Percentiles rank a stretch among this genome's conserved stretches.
These are phyloP conservation scores for Jamesozyma lodderae DNA, from an alignment of 805 yeast species.

Conservation along the genomic window DNA sequence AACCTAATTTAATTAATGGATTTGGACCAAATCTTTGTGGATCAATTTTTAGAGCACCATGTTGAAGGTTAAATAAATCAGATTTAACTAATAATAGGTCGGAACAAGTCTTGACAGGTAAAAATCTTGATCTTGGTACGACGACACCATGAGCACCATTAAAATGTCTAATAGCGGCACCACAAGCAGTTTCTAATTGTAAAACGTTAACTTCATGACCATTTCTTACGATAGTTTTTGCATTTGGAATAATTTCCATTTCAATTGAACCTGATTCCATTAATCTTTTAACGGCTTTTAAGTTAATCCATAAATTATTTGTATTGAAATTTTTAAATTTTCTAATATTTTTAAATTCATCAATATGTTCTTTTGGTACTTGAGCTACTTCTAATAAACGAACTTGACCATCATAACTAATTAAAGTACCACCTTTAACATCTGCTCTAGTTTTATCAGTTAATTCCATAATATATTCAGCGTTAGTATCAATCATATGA, in stretches of 20 bases:
- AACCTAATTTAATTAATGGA: slow-evolving; percentile 92
- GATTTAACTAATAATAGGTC: slow-evolving; percentile 92
- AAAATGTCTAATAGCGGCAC: slow-evolving; percentile 97
- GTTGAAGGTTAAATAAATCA: slow-evolving; percentile 82
- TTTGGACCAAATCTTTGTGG: slow-evolving; percentile 81
- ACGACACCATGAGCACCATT: slow-evolving; percentile 94
- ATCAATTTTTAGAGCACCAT: slow-evolving; percentile 81
- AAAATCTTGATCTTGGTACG: slow-evolving; percentile 94
- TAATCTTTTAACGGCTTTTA: slow-evolving; percentile 87
- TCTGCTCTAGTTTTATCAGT: slow-evolving; percentile 99
- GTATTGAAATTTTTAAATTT: slow-evolving; percentile 98
- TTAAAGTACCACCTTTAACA: slow-evolving; percentile 98
- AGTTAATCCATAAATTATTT: slow-evolving; percentile 93
- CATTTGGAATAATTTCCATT: slow-evolving; percentile 93
- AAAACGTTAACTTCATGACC: slow-evolving; percentile 81
- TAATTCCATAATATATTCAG: slow-evolving; percentile 96
- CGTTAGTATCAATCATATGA: slow-evolving; percentile 84
- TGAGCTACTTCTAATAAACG: slow-evolving; percentile 86
- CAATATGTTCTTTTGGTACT: slow-evolving; percentile 97
- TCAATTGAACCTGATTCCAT: slow-evolving; percentile 74
- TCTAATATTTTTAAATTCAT: slow-evolving; percentile 95
- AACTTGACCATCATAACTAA: slow-evolving; percentile 90
- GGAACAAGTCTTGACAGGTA: slow-evolving; percentile 96
- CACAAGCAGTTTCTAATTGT: slow-evolving; percentile 97
- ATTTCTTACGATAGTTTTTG: slow-evolving; percentile 62